Percentiles rank a stretch among this genome's conserved stretches.
These are phyloP conservation scores for Coffea humblotiana DNA, from an alignment of 305 asterid genomes.

Conservation along the genomic window DNA sequence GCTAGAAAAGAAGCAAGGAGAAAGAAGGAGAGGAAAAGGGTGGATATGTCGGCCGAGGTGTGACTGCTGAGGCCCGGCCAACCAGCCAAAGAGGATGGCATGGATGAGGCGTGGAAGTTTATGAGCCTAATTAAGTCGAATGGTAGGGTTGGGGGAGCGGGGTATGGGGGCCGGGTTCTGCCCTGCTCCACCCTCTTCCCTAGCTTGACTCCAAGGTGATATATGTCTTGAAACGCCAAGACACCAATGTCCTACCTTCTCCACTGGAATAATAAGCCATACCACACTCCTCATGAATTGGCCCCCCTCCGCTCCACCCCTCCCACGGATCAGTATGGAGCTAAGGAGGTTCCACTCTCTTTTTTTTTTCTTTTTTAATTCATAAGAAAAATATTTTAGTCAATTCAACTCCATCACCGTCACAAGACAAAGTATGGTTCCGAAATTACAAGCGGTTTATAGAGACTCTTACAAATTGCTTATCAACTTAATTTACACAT, in stretches of 20 bases:
- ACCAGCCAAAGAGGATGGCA: slow-evolving; percentile 51
- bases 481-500: no score
- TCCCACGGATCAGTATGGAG: background rate
- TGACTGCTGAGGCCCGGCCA: slow-evolving; percentile 40
- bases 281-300: background rate
- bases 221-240: slow-evolving; percentile 25
- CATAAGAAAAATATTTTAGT: no score
- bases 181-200: slow-evolving; percentile 7
- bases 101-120: slow-evolving; percentile 33
- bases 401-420: no score
- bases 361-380: no score
- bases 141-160: background rate
- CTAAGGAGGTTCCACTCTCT: no score
- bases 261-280: background rate
- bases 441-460: no score
- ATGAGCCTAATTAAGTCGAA: slow-evolving; percentile 23
- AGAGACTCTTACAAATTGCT: no score
- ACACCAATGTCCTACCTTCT: slow-evolving; percentile 23
- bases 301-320: background rate
- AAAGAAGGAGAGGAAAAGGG: background rate
- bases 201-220: slow-evolving; percentile 15
- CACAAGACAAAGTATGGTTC: no score
- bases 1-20: background rate
- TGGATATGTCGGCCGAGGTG: slow-evolving; percentile 36
- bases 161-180: background rate